Evolutionary conservation across 768 basidiomycete species (phyloP), one percentile per base, ranked within the genome.

Genomic region (Collybiopsis confluens): DNA sequence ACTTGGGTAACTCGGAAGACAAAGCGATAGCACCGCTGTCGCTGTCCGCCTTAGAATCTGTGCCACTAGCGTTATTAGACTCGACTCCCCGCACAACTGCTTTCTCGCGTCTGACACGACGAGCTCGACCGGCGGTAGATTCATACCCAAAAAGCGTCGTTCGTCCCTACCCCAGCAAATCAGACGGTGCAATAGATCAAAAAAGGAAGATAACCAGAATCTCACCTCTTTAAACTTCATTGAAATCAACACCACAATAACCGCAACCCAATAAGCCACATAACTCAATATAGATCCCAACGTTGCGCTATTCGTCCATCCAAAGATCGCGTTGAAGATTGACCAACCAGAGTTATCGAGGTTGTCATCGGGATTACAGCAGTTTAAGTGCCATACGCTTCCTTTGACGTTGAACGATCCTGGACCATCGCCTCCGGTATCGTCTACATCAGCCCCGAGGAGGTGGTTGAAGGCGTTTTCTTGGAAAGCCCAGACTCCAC

Each of bases 251-350:
- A 73, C 73, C 30, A 63, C 78, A 43, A 95, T 83, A 59, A 88
- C 89, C 11, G 85, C 81, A 56, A 97, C 58, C 95, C 95, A 98
- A 74, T 95, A 98, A 69, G 92, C 88, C 45, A 91, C 82, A 67
- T 98, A 98, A 0, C 85, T 73, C n/a, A 96, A 73, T 20, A 98
- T 78, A 1, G 86, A 80, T 11, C 95, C 92, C 55, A 86, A 21
- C 26, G 88, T 85, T 8, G 85, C 94, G 52, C 74, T 88, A 68
- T 95, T 94, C 58, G 83, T 83, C 93, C 92, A 95, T 2, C 92
- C 92, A 59, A 95, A 81, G 64, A 95, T 78, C 36, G 88, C 88
- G 47, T 80, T 79, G 71, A 98, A 96, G 59, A 98, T 80, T 13
- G 78, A 73, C 91, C 91, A 95, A 2, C 88, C 84, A 46, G 78